These are phyloP conservation scores for Limonium bicolor DNA, from an alignment of 148 eudicot species.

Conservation along the genomic window DNA sequence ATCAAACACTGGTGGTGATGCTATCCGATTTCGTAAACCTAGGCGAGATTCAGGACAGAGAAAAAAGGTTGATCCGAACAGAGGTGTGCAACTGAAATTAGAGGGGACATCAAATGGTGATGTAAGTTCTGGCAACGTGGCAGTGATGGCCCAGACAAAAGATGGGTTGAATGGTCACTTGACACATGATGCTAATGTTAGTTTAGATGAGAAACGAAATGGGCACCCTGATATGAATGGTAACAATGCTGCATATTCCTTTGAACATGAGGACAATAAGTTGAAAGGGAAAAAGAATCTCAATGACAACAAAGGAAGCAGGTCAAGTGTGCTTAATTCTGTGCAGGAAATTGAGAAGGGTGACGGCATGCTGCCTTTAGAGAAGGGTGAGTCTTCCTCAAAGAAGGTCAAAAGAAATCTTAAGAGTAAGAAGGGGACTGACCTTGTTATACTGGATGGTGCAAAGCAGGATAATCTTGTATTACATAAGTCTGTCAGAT, in stretches of 20 bases:
- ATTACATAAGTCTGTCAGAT: slow-evolving; percentile 13
- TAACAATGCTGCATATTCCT: slow-evolving; percentile 9
- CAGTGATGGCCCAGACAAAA: too few species aligned
- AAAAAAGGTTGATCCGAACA: slow-evolving; percentile 36
- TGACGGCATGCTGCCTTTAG: slow-evolving; percentile 21
- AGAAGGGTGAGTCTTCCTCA: slow-evolving; percentile 17
- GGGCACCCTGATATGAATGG: slow-evolving; percentile 11
- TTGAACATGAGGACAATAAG: slow-evolving; percentile 13
- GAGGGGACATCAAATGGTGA: slow-evolving; percentile 13
- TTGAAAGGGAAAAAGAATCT: slow-evolving; percentile 16
- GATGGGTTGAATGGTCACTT: too few species aligned
- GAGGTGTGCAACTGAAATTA: slow-evolving; percentile 16
- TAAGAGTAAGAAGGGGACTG: slow-evolving; percentile 29
- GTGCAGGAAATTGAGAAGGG: slow-evolving; percentile 20
- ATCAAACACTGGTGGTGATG: slow-evolving; percentile 19
- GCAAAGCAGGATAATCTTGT: slow-evolving; percentile 23
- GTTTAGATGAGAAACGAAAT: not conserved
- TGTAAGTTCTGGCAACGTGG: slow-evolving; percentile 16
- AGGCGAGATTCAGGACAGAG: slow-evolving; percentile 56
- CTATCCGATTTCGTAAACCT: slow-evolving; percentile 51
- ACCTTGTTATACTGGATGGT: slow-evolving; percentile 14
- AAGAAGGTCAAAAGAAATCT: slow-evolving; percentile 24
- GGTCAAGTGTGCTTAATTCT: slow-evolving; percentile 15
- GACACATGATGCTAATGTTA: not conserved
- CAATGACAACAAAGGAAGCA: slow-evolving; percentile 15